phyloP scores from a whole-genome alignment of 2,329 filamentous ascomycete species.

The Diaporthe australafricana region DNA sequence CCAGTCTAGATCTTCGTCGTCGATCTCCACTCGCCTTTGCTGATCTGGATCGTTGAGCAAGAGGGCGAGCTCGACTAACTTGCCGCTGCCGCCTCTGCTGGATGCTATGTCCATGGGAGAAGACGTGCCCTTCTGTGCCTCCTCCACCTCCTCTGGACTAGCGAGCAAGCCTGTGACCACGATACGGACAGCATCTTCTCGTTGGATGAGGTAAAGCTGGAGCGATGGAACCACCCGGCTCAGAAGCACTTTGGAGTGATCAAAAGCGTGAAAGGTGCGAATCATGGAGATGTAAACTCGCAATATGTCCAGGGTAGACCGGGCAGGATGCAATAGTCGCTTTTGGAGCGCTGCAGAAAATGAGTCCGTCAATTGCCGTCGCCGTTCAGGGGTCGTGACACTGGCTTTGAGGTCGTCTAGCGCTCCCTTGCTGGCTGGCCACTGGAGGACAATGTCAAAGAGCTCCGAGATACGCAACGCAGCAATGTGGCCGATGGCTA shows the following conservation, averaged over 20 bases:
- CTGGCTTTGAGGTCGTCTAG: constrained; percentile 80
- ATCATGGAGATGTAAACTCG: constrained; percentile 85
- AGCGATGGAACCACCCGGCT: constrained; percentile 79
- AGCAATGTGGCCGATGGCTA: constrained; percentile 76
- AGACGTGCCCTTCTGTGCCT: constrained; percentile 39
- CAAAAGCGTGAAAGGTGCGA: constrained; percentile 78
- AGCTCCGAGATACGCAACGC: constrained; percentile 76
- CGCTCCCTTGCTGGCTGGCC: constrained; percentile 78
- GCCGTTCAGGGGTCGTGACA: constrained; percentile 75
- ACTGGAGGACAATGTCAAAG: constrained; percentile 82
- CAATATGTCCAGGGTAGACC: constrained; percentile 80
- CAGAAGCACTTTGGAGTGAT: constrained; percentile 81
- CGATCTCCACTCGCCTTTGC: constrained; percentile 61
- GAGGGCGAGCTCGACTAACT: constrained; percentile 74
- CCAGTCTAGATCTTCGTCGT: constrained; percentile 84
- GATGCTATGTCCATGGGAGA: neutral
- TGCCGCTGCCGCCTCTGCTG: constrained; percentile 48
- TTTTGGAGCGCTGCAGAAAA: constrained; percentile 75
- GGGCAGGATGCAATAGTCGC: constrained; percentile 79
- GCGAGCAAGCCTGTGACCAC: constrained; percentile 81
- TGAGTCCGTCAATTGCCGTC: constrained; percentile 75
- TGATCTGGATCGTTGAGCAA: constrained; percentile 73
- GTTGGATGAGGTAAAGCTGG: constrained; percentile 79
- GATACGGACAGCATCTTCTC: constrained; percentile 80
- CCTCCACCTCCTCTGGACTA: constrained; percentile 62